phyloP scores from a whole-genome alignment of 2,329 filamentous ascomycete species.

The Penicillium concentricum region DNA sequence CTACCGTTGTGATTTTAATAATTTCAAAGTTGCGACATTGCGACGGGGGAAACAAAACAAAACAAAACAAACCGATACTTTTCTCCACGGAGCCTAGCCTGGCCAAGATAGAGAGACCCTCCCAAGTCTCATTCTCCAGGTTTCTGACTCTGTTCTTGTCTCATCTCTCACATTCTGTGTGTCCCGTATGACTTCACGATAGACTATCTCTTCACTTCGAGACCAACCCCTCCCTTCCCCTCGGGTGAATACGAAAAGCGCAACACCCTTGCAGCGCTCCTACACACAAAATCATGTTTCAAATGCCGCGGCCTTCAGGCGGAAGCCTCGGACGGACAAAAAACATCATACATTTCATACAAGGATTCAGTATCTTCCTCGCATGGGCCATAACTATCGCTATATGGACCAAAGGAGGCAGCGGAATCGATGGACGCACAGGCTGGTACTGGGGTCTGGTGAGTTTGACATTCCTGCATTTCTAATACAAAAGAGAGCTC shows the following conservation, averaged over 20 bases:
- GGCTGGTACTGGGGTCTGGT: slow-evolving; percentile 60
- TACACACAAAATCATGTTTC: slow-evolving; percentile 25
- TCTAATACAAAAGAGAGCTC: not conserved
- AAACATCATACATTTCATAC: slow-evolving; percentile 54
- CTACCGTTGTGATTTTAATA: not conserved
- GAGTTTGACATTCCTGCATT: slow-evolving; percentile 24
- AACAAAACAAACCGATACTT: slow-evolving; percentile 5
- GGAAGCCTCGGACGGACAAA: slow-evolving; percentile 56
- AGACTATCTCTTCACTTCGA: not conserved
- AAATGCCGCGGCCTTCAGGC: slow-evolving; percentile 25
- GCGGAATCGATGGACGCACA: slow-evolving; percentile 52
- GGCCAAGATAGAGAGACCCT: not conserved
- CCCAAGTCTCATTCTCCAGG: not conserved
- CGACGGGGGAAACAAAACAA: not conserved
- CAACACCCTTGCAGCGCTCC: slow-evolving; percentile 21
- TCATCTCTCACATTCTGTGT: not conserved
- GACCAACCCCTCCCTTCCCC: not conserved
- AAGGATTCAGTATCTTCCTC: slow-evolving; percentile 58
- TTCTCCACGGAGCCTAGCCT: not conserved
- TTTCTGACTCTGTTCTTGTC: not conserved
- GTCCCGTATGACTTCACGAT: slow-evolving; percentile 7
- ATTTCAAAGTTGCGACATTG: not conserved
- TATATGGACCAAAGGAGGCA: slow-evolving; percentile 55
- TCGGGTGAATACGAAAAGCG: slow-evolving; percentile 10
- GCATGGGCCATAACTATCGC: slow-evolving; percentile 58